Evolutionary conservation across 768 basidiomycete genomes (phyloP), one percentile per base, ranked within the genome.

Genomic region (Lentinula lateritia): DNA sequence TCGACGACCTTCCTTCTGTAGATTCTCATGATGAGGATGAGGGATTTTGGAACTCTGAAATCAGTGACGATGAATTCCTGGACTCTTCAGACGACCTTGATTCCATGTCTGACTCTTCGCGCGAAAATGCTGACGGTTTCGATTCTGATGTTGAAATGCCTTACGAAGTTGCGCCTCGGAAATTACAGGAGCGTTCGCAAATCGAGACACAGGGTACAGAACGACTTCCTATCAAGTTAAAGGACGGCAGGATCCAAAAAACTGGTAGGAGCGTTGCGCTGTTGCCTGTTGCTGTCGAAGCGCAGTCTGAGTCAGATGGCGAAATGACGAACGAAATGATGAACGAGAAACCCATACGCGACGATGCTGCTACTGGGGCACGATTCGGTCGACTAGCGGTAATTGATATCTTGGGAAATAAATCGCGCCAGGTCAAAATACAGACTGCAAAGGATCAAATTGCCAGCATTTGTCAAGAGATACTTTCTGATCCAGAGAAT

Each of bases 401-500:
- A 12, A 74, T 84, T 35, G 87, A 89, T 64, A 79, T 95, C 50
- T 76, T 96, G 42, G 74, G 76, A 45, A 88, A 82, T 63, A 80
- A 80, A 66, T 88, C 90, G 23, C 83, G 88, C 63, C 83, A 81
- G 65, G 79, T 77, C 54, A 80, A 88, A 58, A 77, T 97, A 65
- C 85, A 86, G 65, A 78, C 79, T 45, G 95, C 95, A 13, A 93
- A 96, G 67, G 94, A 97, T 69, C 95, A 98, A 75, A 92, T 98
- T 64, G 97, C 95, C 1, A 80, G 82, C 34, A 85, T 98, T 36
- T 97, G 95, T 70, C 93, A 97, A 69, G 96, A 98, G 67, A 92
- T 98, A 58, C 77, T 97, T 52, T 84, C 90, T 23, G 96, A 98
- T 64, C 96, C 96, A 28, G 97, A 99, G 76, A 94, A 93, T 69